phyloP scores from a whole-genome alignment of 345 rosid genomes.

The Brassica cretica region DNA sequence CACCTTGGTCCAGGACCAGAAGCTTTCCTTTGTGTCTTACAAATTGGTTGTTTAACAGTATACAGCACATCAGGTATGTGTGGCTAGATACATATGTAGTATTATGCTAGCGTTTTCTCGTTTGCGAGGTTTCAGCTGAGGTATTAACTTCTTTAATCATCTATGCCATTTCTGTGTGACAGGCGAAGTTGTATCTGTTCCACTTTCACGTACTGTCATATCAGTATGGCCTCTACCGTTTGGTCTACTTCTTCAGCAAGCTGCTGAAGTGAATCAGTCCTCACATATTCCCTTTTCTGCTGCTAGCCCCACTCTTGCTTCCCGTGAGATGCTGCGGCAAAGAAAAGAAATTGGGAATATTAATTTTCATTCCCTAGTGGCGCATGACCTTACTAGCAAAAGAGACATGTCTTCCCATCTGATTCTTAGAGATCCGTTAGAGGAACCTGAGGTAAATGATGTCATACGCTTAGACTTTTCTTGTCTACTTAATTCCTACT shows the following conservation, averaged over 20 bases:
- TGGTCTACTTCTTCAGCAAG: constrained; percentile 85
- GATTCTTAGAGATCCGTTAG: constrained; percentile 76
- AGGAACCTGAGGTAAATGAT: constrained; percentile 72
- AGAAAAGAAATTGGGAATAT: constrained; percentile 66
- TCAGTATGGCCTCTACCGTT: constrained; percentile 94
- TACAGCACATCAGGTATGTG: constrained; percentile 75
- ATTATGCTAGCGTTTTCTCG: too few species aligned
- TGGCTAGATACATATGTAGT: constrained; percentile 13
- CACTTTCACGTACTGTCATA: constrained; percentile 60
- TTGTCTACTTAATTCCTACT: constrained; percentile 24
- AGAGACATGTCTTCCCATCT: constrained; percentile 74
- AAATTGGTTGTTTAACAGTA: constrained; percentile 62
- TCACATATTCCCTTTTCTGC: constrained; percentile 45
- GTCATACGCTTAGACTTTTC: constrained; percentile 13
- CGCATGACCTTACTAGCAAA: constrained; percentile 48
- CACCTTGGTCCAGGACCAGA: constrained; percentile 60
- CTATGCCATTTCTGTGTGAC: constrained; percentile 31
- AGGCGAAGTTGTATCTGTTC: constrained; percentile 84
- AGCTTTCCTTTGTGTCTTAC: constrained; percentile 77
- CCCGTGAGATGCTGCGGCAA: constrained; percentile 51
- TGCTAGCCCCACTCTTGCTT: constrained; percentile 57
- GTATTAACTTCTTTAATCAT: not conserved
- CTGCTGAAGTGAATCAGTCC: constrained; percentile 51
- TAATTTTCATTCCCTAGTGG: constrained; percentile 41
- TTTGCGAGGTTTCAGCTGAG: constrained; percentile 8